These are phyloP conservation scores for Crepidotus variabilis DNA, from an alignment of 768 basidiomycete species.

Conservation along the genomic window DNA sequence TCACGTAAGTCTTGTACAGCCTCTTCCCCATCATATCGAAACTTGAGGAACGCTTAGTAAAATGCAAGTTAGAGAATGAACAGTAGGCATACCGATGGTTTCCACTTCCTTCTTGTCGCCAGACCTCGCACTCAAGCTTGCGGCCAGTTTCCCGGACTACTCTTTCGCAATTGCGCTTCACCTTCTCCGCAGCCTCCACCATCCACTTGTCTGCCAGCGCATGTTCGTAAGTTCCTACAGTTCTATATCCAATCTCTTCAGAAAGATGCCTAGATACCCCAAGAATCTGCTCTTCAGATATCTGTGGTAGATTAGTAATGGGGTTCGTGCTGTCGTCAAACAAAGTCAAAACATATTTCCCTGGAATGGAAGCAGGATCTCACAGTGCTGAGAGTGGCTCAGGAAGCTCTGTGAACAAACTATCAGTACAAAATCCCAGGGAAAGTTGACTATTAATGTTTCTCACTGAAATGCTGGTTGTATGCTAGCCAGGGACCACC, in stretches of 20 bases:
- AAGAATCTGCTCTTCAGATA: conserved; percentile 70
- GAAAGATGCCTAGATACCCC: conserved; percentile 64
- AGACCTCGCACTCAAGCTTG: conserved; percentile 86
- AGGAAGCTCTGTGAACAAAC: conserved; percentile 44
- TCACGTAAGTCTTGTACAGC: conserved; percentile 82
- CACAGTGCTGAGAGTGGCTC: conserved; percentile 51
- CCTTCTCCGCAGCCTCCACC: conserved; percentile 55
- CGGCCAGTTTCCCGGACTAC: conserved; percentile 40
- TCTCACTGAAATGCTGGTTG: conserved; percentile 45
- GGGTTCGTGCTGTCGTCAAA: conserved; percentile 36
- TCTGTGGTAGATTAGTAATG: conserved; percentile 56
- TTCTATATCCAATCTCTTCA: conserved; percentile 87
- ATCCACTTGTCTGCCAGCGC: conserved; percentile 83
- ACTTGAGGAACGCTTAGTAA: conserved; percentile 29
- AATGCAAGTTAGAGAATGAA: not conserved
- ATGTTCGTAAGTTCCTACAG: conserved; percentile 88
- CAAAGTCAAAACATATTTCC: not conserved
- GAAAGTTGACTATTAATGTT: not conserved
- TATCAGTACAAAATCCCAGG: not conserved
- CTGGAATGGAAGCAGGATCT: conserved; percentile 14
- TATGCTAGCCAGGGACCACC: conserved; percentile 43
- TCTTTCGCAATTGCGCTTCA: conserved; percentile 61
- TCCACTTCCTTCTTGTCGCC: conserved; percentile 86
- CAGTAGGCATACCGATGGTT: conserved; percentile 66
- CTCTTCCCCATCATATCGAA: conserved; percentile 91